Conservation (phyloP, 139 green algal genomes). For the Coccomyxa sp. region DNA sequence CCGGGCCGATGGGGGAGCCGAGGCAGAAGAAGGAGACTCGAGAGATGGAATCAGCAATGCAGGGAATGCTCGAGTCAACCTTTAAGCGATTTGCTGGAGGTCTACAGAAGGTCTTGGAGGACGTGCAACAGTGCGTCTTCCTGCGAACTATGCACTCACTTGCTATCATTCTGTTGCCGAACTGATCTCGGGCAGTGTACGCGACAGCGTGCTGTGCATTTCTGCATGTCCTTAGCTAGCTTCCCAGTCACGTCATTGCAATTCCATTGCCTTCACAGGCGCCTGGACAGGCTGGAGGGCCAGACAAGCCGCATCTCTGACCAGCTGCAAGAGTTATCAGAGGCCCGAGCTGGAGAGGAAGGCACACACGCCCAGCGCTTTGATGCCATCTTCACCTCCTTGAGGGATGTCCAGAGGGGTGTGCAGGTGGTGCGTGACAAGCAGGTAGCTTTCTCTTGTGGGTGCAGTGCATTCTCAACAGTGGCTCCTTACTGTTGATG, state of each 20-base stretch:
- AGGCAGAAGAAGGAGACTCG: not conserved
- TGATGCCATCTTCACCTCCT: constrained; percentile 24
- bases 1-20: not conserved
- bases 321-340: constrained; percentile 32
- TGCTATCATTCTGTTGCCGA: no score
- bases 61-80: constrained; percentile 14
- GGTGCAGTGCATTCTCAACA: not conserved
- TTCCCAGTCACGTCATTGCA: no score
- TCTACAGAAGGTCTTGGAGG: constrained; percentile 34
- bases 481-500: not conserved
- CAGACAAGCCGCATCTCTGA: no score
- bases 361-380: constrained; percentile 34
- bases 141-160: no score
- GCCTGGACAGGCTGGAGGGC: constrained; percentile 41
- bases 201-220: no score
- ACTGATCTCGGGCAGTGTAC: no score
- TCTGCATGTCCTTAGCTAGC: no score
- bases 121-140: constrained; percentile 28
- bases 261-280: no score
- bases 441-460: constrained; percentile 17
- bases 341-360: constrained; percentile 38
- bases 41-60: constrained; percentile 4
- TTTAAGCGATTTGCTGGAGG: constrained; percentile 26
- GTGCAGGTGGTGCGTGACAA: constrained; percentile 52
- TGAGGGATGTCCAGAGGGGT: constrained; percentile 38